phyloP scores from a whole-genome alignment of 176 grass and related monocot genomes.

The Rhynchospora tenuis region DNA sequence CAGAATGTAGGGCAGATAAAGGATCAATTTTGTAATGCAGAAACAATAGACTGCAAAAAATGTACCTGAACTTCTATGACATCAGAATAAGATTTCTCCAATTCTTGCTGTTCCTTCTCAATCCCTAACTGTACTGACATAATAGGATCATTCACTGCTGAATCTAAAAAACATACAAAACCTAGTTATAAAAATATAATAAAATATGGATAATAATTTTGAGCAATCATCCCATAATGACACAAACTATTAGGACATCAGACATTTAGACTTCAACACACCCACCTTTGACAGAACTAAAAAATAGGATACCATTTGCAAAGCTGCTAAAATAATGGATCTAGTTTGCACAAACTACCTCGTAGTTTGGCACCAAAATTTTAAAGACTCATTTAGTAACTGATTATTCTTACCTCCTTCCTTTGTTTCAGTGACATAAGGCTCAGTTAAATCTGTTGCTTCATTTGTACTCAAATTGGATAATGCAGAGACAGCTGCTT shows the following conservation, averaged over 20 bases:
- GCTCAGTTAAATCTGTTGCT: constrained; percentile 21
- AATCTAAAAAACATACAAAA: constrained; percentile 17
- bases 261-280: not conserved
- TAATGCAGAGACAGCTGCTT: constrained; percentile 68
- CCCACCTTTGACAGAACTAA: not conserved
- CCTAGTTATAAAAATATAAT: constrained; percentile 31
- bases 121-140: constrained; percentile 50
- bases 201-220: constrained; percentile 28
- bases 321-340: not conserved
- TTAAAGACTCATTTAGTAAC: not conserved
- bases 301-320: not conserved
- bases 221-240: not conserved
- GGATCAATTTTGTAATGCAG: not conserved
- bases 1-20: not conserved
- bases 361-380: no score
- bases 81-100: constrained; percentile 70
- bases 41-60: not conserved
- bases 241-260: not conserved
- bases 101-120: constrained; percentile 51
- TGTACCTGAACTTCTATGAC: constrained; percentile 85
- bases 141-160: constrained; percentile 36
- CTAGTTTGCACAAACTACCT: not conserved
- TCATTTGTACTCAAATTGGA: constrained; percentile 40
- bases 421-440: constrained; percentile 21
- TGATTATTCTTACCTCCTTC: constrained; percentile 52